A percentile compares a stretch with the other conserved stretches of the same genome.
These are phyloP conservation scores for Apophysomyces variabilis DNA, from an alignment of 371 early-diverging fungal species.

Conservation along the genomic window DNA sequence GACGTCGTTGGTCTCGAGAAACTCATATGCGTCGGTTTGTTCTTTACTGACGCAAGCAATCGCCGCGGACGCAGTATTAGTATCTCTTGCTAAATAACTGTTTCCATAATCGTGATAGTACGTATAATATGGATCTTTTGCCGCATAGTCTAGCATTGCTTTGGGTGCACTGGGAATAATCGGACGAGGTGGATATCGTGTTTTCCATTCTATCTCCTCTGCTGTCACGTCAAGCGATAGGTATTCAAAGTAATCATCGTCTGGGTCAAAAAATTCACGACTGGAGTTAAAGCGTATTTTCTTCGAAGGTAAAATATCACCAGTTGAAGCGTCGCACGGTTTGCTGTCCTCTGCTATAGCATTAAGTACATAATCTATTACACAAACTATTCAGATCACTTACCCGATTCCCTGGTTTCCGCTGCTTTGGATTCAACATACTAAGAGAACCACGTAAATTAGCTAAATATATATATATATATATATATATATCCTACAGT, in stretches of 20 bases:
- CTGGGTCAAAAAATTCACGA: constrained; percentile 41
- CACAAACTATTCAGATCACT: not conserved
- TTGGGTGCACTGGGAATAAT: constrained; percentile 39
- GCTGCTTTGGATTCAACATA: constrained; percentile 1
- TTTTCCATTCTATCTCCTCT: constrained; percentile 30
- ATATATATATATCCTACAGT: constrained; percentile 10
- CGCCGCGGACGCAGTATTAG: not conserved
- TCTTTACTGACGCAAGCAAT: not conserved
- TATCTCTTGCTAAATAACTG: constrained; percentile 1
- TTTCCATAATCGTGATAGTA: constrained; percentile 4
- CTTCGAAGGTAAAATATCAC: not conserved
- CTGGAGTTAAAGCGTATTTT: constrained; percentile 23
- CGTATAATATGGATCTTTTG: not conserved
- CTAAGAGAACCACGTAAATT: not conserved
- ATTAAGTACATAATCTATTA: not conserved
- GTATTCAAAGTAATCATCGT: constrained; percentile 40
- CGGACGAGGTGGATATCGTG: constrained; percentile 30
- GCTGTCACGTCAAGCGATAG: constrained; percentile 24
- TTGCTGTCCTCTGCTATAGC: not conserved
- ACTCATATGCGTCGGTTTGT: not conserved
- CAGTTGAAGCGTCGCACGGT: not conserved
- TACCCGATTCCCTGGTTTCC: not conserved
- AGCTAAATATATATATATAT: no score
- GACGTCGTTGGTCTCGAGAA: not conserved
- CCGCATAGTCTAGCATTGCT: constrained; percentile 34